These are phyloP conservation scores for Trichoderma reesei DNA, from an alignment of 495 filamentous ascomycete species.

Conservation along the genomic window DNA sequence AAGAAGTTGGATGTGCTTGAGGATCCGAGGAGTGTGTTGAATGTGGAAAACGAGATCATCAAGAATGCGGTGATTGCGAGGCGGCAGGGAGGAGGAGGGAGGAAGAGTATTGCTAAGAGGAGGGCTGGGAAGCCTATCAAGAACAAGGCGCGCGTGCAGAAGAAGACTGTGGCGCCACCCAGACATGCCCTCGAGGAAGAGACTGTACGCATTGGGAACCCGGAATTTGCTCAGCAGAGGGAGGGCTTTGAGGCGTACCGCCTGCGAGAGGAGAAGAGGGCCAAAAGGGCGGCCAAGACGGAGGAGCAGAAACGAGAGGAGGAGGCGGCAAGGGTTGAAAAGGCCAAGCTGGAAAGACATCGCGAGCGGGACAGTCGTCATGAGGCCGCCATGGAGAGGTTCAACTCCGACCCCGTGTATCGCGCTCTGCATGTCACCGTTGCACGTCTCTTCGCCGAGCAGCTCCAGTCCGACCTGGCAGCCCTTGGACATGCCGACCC, in stretches of 20 bases:
- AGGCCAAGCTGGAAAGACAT: conserved; percentile 6
- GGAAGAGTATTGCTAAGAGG: background rate
- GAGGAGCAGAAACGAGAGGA: background rate
- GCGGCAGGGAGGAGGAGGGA: background rate
- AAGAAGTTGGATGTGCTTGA: conserved; percentile 22
- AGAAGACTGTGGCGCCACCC: background rate
- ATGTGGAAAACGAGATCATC: conserved; percentile 16
- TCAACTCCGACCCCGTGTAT: conserved; percentile 27
- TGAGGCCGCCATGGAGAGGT: conserved; percentile 20
- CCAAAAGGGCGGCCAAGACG: background rate
- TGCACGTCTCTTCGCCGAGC: conserved; percentile 38
- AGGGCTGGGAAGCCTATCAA: background rate
- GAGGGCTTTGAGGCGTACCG: background rate
- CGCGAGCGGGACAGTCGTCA: conserved; percentile 17
- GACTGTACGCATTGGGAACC: no score
- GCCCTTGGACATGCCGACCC: conserved; percentile 22
- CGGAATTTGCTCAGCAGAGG: no score
- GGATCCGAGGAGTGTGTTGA: conserved; percentile 24
- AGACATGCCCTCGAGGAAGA: no score
- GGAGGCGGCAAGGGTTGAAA: conserved; percentile 3
- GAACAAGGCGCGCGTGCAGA: background rate
- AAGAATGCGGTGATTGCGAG: conserved; percentile 7
- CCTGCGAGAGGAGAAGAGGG: no score
- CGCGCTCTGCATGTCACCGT: conserved; percentile 32
- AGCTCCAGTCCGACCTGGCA: conserved; percentile 32